phyloP scores from a whole-genome alignment of 805 yeast species.

The Metschnikowia henanensis region DNA sequence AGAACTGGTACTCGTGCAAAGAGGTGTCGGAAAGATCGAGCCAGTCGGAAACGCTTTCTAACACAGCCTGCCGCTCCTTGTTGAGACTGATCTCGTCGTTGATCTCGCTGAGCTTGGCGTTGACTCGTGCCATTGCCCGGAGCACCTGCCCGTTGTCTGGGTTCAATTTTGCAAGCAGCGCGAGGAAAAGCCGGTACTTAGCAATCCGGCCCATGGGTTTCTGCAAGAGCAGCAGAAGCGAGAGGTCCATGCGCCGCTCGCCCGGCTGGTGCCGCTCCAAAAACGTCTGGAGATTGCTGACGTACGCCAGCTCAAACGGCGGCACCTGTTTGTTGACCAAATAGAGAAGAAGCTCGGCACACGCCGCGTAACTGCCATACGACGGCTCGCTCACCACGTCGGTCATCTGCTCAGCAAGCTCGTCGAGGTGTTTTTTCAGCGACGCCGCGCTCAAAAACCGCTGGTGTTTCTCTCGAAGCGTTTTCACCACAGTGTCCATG shows the following conservation, averaged over 20 bases:
- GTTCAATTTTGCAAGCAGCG: constrained; percentile 4
- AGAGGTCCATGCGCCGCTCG: constrained; percentile 14
- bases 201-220: constrained; percentile 17
- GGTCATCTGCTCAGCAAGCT: constrained; percentile 70
- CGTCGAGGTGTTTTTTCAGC: neutral
- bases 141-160: neutral
- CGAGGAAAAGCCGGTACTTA: constrained; percentile 16
- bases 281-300: constrained; percentile 13
- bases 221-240: constrained; percentile 16
- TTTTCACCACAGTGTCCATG: constrained; percentile 6
- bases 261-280: constrained; percentile 16
- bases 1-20: constrained; percentile 1
- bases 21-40: constrained; percentile 3
- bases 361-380: constrained; percentile 9
- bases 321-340: constrained; percentile 7
- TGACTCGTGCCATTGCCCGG: constrained; percentile 7
- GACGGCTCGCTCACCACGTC: constrained; percentile 70
- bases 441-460: constrained; percentile 6
- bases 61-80: constrained; percentile 7
- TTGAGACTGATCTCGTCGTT: constrained; percentile 9
- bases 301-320: constrained; percentile 13
- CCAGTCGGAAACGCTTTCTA: constrained; percentile 5
- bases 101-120: constrained; percentile 6
- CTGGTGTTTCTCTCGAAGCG: constrained; percentile 10
- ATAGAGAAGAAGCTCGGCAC: constrained; percentile 12